Percentiles rank a stretch among this genome's conserved stretches.
phyloP scores from a whole-genome alignment of 1,139 yeast species.

The Candida dubliniensis region DNA sequence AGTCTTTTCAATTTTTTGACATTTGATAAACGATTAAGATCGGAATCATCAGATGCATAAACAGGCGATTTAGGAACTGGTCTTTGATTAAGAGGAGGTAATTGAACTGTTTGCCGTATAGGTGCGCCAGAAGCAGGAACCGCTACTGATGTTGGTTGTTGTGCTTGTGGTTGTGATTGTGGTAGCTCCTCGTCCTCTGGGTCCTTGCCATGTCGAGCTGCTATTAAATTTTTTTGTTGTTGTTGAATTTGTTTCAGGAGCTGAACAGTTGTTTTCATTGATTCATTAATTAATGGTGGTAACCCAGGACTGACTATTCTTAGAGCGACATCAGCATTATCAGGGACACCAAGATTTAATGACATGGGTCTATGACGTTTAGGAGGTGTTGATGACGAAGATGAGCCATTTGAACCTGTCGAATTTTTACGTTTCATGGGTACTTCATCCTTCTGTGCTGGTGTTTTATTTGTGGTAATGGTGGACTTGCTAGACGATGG shows the following conservation, averaged over 20 bases:
- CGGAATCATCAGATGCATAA: constrained; percentile 15
- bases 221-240: constrained; percentile 50
- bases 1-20: constrained; percentile 38
- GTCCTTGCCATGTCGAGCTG: constrained; percentile 29
- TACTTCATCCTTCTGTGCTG: neutral
- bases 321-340: constrained; percentile 31
- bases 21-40: constrained; percentile 9
- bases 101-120: neutral
- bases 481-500: neutral
- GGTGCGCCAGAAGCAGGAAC: constrained; percentile 1
- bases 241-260: constrained; percentile 47
- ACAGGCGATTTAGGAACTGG: constrained; percentile 9
- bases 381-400: constrained; percentile 1
- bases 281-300: constrained; percentile 45
- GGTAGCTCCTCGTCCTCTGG: constrained; percentile 8
- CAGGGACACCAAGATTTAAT: constrained; percentile 10
- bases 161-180: constrained; percentile 6
- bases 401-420: constrained; percentile 1
- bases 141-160: constrained; percentile 1
- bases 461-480: neutral
- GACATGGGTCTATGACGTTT: constrained; percentile 27
- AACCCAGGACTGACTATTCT: constrained; percentile 50
- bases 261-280: constrained; percentile 48
- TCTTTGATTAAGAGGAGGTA: constrained; percentile 2
- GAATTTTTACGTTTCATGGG: constrained; percentile 1